Base-by-base conservation (phyloP, 331 rosid species). In the Pyracantha coccinea region DNA sequence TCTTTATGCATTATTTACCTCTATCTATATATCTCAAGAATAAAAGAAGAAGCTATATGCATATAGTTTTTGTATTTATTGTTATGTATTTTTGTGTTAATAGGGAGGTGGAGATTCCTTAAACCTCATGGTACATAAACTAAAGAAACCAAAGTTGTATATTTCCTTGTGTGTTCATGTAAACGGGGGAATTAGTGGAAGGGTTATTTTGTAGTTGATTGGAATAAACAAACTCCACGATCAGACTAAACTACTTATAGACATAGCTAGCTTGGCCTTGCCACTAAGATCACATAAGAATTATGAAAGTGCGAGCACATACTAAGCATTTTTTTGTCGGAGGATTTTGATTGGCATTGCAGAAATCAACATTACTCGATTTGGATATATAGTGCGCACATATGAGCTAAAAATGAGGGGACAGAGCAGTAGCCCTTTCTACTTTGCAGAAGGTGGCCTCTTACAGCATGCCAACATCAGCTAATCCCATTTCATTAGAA, bases 1-100 rank as follows among this genome's bases (percentile, higher is more conserved):
- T 50, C 55, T 16, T 17, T 6, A 50, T 50, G 23, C 63, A 60
- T 77, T 13, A 13, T 27, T 44, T 68, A 53, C 61, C 25, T 38
- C 23, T 77, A 6, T 25, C 52, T 69, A 13, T 2, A 21, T 35
- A 20, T n/a, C 33, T 19, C 50, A 20, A 44, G 72, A 73, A 24
- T 10, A 9, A 38, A 71, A 20, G 53, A 41, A 71, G 53, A 28
- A 52, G 75, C 55, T 65, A 55, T 55, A 55, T 20, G 4, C 25
- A 55, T 55, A 55, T 20, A 20, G 44, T 44, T 66, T 73, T 73
- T 73, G 75, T 73, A 72, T 58, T 55, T 73, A 29, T 73, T 59
- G 63, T 23, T 47, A 10, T 52, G 66, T 71, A 70, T 72, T 35
- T 64, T 64, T 53, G 17, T 55, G 74, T 27, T 38, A 62, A 55